A percentile compares a stretch with the other conserved stretches of the same genome.
Evolutionary conservation across 805 yeast genomes (phyloP).

Genomic region (Candida chilensis): DNA sequence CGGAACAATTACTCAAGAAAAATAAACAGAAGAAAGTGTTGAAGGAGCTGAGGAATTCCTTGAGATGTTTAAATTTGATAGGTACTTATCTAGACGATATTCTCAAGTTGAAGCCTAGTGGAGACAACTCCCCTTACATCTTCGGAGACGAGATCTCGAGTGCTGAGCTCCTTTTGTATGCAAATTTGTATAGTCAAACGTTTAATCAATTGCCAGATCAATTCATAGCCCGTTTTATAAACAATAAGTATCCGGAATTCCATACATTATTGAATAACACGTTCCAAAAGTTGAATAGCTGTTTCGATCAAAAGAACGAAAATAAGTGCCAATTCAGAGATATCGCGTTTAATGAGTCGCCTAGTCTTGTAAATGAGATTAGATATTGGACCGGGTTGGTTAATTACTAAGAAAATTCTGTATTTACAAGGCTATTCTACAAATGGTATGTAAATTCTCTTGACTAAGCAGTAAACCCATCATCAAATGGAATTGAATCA

Average conservation of each 20-base stretch:
- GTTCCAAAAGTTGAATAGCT: too few relatives aligned
- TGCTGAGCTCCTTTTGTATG: slow-evolving; percentile 26
- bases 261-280: too few relatives aligned
- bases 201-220: slow-evolving; percentile 25
- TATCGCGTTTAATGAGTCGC: too few relatives aligned
- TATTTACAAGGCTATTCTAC: too few relatives aligned
- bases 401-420: too few relatives aligned
- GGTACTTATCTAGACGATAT: slow-evolving; percentile 11
- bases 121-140: slow-evolving; percentile 10
- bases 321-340: too few relatives aligned
- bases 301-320: too few relatives aligned
- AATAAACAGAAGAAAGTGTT: slow-evolving; percentile 18
- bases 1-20: slow-evolving; percentile 20
- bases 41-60: slow-evolving; percentile 20
- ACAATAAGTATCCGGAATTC: slow-evolving; percentile 19
- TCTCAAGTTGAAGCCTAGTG: slow-evolving; percentile 5
- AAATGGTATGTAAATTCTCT: too few relatives aligned
- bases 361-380: too few relatives aligned
- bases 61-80: slow-evolving; percentile 18
- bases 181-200: slow-evolving; percentile 23
- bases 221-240: slow-evolving; percentile 25
- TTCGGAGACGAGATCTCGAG: slow-evolving; percentile 11
- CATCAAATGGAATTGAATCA: too few relatives aligned
- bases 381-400: too few relatives aligned
- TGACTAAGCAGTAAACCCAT: too few relatives aligned